Base-by-base conservation (phyloP, 345 rosid species). In the Durio zibethinus region DNA sequence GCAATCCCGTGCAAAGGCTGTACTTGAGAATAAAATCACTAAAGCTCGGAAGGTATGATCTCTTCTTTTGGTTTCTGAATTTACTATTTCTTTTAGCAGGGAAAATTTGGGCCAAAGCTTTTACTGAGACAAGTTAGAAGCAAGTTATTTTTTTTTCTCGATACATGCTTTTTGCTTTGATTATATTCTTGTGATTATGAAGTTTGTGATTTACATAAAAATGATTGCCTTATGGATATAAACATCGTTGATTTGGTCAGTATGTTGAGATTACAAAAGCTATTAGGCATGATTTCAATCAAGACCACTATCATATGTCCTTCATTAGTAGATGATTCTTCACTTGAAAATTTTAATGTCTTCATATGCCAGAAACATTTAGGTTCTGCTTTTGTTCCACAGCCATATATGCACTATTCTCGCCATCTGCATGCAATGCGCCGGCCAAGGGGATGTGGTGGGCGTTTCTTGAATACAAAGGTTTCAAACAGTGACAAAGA, bases 371-470 rank as follows among this genome's bases (percentile, higher is more conserved):
- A 43, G 18, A 10, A 63, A 68, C 42, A 20, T 66, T 42, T 20
- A 16, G 38, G 23, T 23, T 78, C 6, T 23, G 60, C 72, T 73
- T 74, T 48, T 85, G 64, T 83, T 74, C 68, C 40, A 31, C 89
- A 96, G 97, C 93, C 94, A 25, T 96, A 91, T 77, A 92, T 90
- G 97, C 99, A 96, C 75, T 72, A 88, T 16, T 96, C 99, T 0
- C 94, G 99, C 70, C 98, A 93, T 83, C 94, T 90, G 52, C 98
- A 96, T 73, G 99, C 99, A 72, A 82, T 96, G 90, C 97, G 98
- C 60, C 94, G 97, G 60, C 98, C 97, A 66, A 91, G 99, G 84
- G 99, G 99, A 72, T 88, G 86, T 0, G 98, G 99, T 14, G 99
- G 99, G n/a, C 93, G 99, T 69, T 96, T 96, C 89, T 77, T 96